These are phyloP conservation scores for Zymoseptoria brevis DNA, from an alignment of 2,329 filamentous ascomycete genomes.

Conservation along the genomic window DNA sequence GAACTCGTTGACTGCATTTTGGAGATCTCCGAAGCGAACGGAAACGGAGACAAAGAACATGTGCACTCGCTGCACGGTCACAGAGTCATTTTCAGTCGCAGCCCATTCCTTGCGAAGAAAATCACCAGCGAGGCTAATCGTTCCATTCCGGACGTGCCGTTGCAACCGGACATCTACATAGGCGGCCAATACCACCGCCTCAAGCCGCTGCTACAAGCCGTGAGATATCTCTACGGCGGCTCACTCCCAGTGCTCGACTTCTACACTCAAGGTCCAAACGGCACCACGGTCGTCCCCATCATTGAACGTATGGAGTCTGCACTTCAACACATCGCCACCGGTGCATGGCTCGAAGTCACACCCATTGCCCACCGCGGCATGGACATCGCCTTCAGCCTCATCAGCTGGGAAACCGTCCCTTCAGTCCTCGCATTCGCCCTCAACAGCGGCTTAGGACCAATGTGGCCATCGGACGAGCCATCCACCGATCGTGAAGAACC, in stretches of 20 bases:
- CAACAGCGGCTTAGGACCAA: conserved; percentile 35
- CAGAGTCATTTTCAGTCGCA: conserved; percentile 26
- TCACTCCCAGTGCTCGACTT: conserved; percentile 20
- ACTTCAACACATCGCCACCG: conserved; percentile 59
- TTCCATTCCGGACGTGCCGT: too few relatives aligned
- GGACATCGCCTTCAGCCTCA: conserved; percentile 49
- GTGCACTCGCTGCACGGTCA: conserved; percentile 21
- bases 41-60: conserved; percentile 1
- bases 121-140: conserved; percentile 14
- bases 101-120: conserved; percentile 20
- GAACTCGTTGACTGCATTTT: conserved; percentile 27
- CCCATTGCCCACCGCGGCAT: conserved; percentile 50
- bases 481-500: conserved; percentile 14
- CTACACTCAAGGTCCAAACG: conserved; percentile 6
- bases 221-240: conserved; percentile 29
- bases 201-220: conserved; percentile 21
- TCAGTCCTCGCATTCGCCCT: conserved; percentile 53
- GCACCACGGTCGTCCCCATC: conserved; percentile 8
- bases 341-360: conserved; percentile 49
- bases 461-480: conserved; percentile 29
- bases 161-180: conserved; percentile 13
- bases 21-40: conserved; percentile 20
- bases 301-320: conserved; percentile 30
- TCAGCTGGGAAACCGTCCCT: conserved; percentile 58
- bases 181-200: conserved; percentile 17